A percentile compares a stretch with the other conserved stretches of the same genome.
Conservation (phyloP, 2,329 filamentous ascomycete species). For the Thermoascus crustaceus region DNA sequence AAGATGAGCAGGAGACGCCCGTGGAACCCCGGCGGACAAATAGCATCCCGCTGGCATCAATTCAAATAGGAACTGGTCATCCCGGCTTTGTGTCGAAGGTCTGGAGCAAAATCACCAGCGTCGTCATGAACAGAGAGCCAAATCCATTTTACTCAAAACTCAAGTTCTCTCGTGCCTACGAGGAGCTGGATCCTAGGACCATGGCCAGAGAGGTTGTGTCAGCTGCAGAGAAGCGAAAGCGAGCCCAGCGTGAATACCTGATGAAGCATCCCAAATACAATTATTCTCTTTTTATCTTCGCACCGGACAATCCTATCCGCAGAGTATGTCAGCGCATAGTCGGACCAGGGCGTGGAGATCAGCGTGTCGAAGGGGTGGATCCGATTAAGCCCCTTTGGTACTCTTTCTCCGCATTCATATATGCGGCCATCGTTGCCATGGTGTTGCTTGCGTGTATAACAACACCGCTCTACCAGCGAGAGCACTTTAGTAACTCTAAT, state of each 20-base stretch:
- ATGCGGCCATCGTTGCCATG: slow-evolving; percentile 92
- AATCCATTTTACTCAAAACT: slow-evolving; percentile 93
- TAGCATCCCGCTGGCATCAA: slow-evolving; percentile 19
- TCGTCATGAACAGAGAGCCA: slow-evolving; percentile 61
- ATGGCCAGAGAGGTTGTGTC: slow-evolving; percentile 88
- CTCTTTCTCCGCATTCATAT: slow-evolving; percentile 85
- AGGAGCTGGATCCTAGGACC: slow-evolving; percentile 71
- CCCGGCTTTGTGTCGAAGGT: slow-evolving; percentile 52
- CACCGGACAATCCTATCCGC: slow-evolving; percentile 66
- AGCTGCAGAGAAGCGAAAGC: slow-evolving; percentile 72
- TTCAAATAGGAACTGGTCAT: slow-evolving; percentile 39
- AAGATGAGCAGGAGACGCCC: slow-evolving; percentile 56
- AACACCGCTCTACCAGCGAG: slow-evolving; percentile 85
- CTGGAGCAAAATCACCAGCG: slow-evolving; percentile 53
- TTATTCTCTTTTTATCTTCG: slow-evolving; percentile 81
- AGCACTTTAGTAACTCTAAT: slow-evolving; percentile 64
- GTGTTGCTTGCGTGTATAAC: slow-evolving; percentile 92
- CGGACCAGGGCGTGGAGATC: slow-evolving; percentile 76
- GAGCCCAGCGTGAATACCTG: slow-evolving; percentile 84
- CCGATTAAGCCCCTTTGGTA: slow-evolving; percentile 91
- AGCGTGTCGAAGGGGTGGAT: slow-evolving; percentile 81
- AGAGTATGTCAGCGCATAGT: slow-evolving; percentile 81
- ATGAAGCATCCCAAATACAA: slow-evolving; percentile 84
- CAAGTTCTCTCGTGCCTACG: slow-evolving; percentile 60
- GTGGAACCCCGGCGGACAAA: slow-evolving; percentile 21